Evolutionary conservation across 495 filamentous ascomycete species (phyloP).

Genomic region (Tuber aestivum): DNA sequence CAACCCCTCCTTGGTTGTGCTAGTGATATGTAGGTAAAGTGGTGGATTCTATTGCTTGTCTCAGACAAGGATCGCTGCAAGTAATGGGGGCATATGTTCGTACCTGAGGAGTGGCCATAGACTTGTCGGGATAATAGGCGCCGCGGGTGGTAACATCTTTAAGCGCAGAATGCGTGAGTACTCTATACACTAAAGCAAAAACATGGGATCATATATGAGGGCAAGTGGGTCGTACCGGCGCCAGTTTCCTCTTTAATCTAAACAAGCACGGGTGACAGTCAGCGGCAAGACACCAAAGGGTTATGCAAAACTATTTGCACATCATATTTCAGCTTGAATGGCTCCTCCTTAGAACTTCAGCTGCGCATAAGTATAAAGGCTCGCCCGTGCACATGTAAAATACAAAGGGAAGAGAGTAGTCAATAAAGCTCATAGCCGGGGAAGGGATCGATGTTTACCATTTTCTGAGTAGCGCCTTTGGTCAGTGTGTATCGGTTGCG

Average conservation of each 20-base stretch:
- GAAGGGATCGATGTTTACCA: constrained; percentile 68
- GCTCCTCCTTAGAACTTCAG: constrained; percentile 51
- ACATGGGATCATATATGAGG: constrained; percentile 50
- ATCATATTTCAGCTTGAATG: constrained; percentile 77
- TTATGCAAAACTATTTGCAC: constrained; percentile 53
- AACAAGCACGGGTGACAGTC: constrained; percentile 57
- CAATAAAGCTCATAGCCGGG: constrained; percentile 43
- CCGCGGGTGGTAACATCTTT: constrained; percentile 99
- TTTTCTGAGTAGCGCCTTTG: constrained; percentile 96
- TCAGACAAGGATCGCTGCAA: constrained; percentile 10
- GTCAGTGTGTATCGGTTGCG: constrained; percentile 96
- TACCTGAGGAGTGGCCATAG: constrained; percentile 88
- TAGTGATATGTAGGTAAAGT: constrained; percentile 90
- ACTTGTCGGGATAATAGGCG: constrained; percentile 94
- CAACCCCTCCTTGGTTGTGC: constrained; percentile 83
- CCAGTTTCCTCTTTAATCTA: constrained; percentile 99
- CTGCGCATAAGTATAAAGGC: constrained; percentile 28
- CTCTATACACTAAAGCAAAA: constrained; percentile 46
- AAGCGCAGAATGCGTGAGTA: constrained; percentile 55
- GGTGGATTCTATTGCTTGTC: constrained; percentile 70
- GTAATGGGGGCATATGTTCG: constrained; percentile 43
- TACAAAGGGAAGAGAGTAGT: constrained; percentile 40
- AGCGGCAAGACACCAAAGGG: constrained; percentile 89
- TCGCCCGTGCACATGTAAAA: constrained; percentile 25
- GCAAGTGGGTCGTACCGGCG: constrained; percentile 84